Conservation (phyloP, 2,329 filamentous ascomycete species). For the Fusarium sp. region DNA sequence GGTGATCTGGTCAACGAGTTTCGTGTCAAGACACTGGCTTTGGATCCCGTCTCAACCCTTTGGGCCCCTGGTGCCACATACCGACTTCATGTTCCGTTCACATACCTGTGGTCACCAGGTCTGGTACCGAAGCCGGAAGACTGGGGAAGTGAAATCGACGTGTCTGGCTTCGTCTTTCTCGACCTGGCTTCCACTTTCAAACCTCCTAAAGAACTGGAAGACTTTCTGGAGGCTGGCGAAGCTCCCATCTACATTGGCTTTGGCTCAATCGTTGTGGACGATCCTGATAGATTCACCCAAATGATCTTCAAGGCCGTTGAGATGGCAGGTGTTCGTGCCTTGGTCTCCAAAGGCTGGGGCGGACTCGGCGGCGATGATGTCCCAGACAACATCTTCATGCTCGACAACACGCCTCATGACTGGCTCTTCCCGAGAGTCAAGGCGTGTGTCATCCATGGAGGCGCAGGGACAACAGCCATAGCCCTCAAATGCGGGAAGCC, state of each 20-base stretch:
- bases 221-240: slow-evolving; percentile 68
- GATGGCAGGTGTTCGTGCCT: slow-evolving; percentile 73
- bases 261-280: slow-evolving; percentile 80
- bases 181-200: slow-evolving; percentile 72
- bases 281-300: slow-evolving; percentile 74
- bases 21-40: slow-evolving; percentile 72
- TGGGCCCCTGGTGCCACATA: slow-evolving; percentile 83
- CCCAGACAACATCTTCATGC: slow-evolving; percentile 75
- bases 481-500: slow-evolving; percentile 78
- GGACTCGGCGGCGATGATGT: slow-evolving; percentile 70
- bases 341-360: slow-evolving; percentile 83
- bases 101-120: slow-evolving; percentile 77
- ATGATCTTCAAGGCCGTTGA: slow-evolving; percentile 78
- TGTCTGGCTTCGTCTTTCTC: slow-evolving; percentile 83
- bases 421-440: slow-evolving; percentile 78
- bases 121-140: slow-evolving; percentile 75
- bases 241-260: slow-evolving; percentile 80
- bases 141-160: slow-evolving; percentile 77
- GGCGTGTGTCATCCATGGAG: slow-evolving; percentile 80
- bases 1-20: slow-evolving; percentile 84
- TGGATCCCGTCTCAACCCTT: slow-evolving; percentile 80
- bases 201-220: slow-evolving; percentile 65
- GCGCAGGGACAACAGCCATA: slow-evolving; percentile 81
- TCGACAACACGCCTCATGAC: slow-evolving; percentile 81
- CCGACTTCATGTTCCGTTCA: slow-evolving; percentile 79